A percentile compares a stretch with the other conserved stretches of the same genome.
phyloP scores from a whole-genome alignment of 2,329 filamentous ascomycete species.

The Pyrenophora seminiperda region DNA sequence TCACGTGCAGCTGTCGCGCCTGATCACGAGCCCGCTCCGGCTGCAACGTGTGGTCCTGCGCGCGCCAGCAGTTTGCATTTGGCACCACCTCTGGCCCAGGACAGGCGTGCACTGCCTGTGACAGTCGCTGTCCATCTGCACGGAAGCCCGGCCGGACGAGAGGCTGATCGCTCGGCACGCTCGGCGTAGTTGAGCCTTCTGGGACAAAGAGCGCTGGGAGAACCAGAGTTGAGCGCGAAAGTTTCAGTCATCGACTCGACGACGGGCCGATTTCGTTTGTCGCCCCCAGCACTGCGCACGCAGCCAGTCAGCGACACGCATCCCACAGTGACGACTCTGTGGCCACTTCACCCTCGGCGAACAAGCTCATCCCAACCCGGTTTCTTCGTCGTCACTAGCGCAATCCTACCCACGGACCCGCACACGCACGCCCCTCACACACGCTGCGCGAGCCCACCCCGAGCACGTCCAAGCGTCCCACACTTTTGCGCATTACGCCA shows the following conservation, averaged over 20 bases:
- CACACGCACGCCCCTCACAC: conserved; percentile 24
- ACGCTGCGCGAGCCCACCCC: conserved; percentile 18
- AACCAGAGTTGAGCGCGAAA: conserved; percentile 25
- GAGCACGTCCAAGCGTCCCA: conserved; percentile 25
- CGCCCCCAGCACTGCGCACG: conserved; percentile 13
- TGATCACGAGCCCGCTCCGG: too few relatives aligned
- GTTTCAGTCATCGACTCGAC: conserved; percentile 30
- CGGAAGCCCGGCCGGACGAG: conserved; percentile 41
- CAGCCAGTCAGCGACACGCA: conserved; percentile 23
- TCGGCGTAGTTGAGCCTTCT: conserved; percentile 41
- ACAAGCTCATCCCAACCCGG: conserved; percentile 25
- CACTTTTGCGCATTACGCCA: conserved; percentile 32
- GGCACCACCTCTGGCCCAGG: too few relatives aligned
- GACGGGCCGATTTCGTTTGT: conserved; percentile 41
- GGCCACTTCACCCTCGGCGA: conserved; percentile 28
- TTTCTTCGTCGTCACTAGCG: conserved; percentile 20
- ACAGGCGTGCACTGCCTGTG: conserved; percentile 1
- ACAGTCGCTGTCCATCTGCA: conserved; percentile 12
- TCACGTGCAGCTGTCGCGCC: conserved; percentile 7
- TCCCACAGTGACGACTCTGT: conserved; percentile 22
- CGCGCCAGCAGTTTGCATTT: neutral
- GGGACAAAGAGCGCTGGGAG: conserved; percentile 33
- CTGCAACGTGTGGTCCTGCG: neutral
- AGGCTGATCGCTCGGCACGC: conserved; percentile 44
- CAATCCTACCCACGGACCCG: conserved; percentile 23